These are phyloP conservation scores for Asterophora lycoperdoides DNA, from an alignment of 768 basidiomycete species.

Conservation along the genomic window DNA sequence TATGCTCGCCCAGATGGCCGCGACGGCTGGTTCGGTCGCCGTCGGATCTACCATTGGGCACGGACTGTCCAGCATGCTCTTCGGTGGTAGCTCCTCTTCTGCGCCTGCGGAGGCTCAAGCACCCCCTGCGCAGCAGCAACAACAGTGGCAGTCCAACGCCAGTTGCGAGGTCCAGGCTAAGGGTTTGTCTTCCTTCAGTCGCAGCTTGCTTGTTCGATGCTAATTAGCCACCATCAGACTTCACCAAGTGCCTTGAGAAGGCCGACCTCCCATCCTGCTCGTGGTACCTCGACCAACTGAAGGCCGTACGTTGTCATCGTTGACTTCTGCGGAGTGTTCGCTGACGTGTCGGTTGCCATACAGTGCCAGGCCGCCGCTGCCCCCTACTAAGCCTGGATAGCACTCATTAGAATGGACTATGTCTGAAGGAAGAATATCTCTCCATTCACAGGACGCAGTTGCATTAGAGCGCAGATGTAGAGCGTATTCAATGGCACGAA, in stretches of 20 bases:
- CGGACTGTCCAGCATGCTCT: conserved; percentile 87
- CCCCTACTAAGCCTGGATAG: conserved; percentile 36
- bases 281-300: conserved; percentile 86
- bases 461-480: conserved; percentile 10
- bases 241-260: conserved; percentile 81
- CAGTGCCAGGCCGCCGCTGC: conserved; percentile 78
- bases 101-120: conserved; percentile 46
- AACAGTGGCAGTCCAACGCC: conserved; percentile 30
- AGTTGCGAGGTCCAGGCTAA: conserved; percentile 80
- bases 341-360: conserved; percentile 11
- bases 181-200: conserved; percentile 37
- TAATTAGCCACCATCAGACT: conserved; percentile 42
- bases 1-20: conserved; percentile 80
- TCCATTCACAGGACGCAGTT: background rate
- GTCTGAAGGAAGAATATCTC: background rate
- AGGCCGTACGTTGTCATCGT: conserved; percentile 56
- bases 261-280: conserved; percentile 75
- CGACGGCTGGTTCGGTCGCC: conserved; percentile 87
- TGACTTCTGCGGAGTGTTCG: background rate
- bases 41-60: conserved; percentile 86
- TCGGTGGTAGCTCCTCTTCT: conserved; percentile 55
- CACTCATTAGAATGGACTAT: background rate
- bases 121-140: conserved; percentile 44
- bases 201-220: background rate
- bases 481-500: conserved; percentile 11